phyloP scores from a whole-genome alignment of 306 rosid genomes.

The Pterocarpus macrocarpus region DNA sequence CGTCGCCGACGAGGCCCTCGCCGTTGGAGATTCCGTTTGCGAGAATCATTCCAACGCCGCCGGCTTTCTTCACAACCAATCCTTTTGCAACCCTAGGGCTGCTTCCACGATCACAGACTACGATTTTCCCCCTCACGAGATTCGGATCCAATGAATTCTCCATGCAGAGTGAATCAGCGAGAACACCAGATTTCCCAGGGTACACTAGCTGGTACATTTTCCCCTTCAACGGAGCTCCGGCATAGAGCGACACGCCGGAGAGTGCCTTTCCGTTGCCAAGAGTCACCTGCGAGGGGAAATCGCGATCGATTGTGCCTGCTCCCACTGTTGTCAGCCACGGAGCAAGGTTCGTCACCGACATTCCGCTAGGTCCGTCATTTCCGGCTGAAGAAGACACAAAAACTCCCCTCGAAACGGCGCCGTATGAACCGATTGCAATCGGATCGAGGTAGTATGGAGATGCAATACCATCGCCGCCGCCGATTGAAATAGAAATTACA shows the following conservation, averaged over 20 bases:
- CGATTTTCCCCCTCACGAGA: conserved; percentile 73
- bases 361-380: conserved; percentile 80
- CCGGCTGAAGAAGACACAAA: conserved; percentile 89
- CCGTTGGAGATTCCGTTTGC: conserved; percentile 83
- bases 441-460: conserved; percentile 89
- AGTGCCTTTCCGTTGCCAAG: conserved; percentile 74
- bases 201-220: conserved; percentile 77
- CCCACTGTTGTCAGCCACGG: conserved; percentile 95
- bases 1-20: conserved; percentile 88
- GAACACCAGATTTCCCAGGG: conserved; percentile 77
- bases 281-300: conserved; percentile 73
- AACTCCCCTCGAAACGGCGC: conserved; percentile 77
- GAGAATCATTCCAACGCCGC: conserved; percentile 89
- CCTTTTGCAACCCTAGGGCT: conserved; percentile 87
- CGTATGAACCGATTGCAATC: conserved; percentile 87
- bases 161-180: conserved; percentile 84
- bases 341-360: conserved; percentile 83
- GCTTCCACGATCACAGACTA: conserved; percentile 87
- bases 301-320: conserved; percentile 89
- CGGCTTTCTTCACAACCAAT: conserved; percentile 82
- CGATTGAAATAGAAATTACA: conserved; percentile 84
- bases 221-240: conserved; percentile 70
- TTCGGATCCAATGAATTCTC: conserved; percentile 79
- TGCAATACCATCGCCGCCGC: conserved; percentile 82
- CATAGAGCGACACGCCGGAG: conserved; percentile 74